phyloP scores from a whole-genome alignment of 257 asterid species.

The Solanum acaule region DNA sequence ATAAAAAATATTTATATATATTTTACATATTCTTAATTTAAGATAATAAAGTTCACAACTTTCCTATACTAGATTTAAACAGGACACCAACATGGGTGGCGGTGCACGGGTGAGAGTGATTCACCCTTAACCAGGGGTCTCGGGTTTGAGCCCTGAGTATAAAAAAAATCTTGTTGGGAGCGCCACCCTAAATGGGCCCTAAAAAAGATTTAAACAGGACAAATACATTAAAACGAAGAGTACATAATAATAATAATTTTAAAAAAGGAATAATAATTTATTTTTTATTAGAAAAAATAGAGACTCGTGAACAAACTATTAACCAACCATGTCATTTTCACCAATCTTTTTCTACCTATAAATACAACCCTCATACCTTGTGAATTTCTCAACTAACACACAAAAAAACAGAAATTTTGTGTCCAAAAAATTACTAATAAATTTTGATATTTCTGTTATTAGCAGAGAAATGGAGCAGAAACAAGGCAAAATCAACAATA shows the following conservation, averaged over 20 bases:
- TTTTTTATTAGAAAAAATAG: not conserved
- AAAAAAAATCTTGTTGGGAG: no score
- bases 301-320: constrained; percentile 7
- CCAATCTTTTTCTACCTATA: constrained; percentile 9
- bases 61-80: no score
- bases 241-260: no score
- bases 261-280: no score
- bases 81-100: no score
- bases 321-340: constrained; percentile 6
- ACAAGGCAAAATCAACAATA: not conserved
- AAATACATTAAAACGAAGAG: no score
- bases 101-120: no score
- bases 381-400: not conserved
- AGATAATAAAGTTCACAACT: no score
- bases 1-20: no score
- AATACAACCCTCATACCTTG: constrained; percentile 1
- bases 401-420: not conserved
- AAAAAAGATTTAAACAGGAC: no score
- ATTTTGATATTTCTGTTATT: not conserved
- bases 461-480: not conserved
- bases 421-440: not conserved
- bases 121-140: no score
- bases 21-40: no score
- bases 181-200: rapidly evolving
- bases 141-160: rapidly evolving